Percentiles rank a stretch among this genome's conserved stretches.
These are phyloP conservation scores for Venturia carpophila DNA, from an alignment of 2,329 filamentous ascomycete species.

Conservation along the genomic window DNA sequence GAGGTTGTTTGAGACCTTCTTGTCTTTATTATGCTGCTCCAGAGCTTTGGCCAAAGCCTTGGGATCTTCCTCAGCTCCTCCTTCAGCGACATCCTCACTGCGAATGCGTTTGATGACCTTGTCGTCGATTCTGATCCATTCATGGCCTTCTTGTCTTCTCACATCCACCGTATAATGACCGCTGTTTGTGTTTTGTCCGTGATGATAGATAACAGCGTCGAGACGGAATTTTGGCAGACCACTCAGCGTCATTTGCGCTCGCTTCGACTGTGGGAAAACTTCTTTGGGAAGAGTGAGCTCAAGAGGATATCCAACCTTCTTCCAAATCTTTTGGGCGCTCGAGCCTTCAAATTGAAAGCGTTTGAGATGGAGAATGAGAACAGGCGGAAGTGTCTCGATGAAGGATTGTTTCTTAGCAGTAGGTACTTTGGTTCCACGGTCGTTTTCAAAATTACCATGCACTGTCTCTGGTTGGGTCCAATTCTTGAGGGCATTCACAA, in stretches of 20 bases:
- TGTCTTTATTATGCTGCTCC: conserved; percentile 56
- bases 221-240: conserved; percentile 77
- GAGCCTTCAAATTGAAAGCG: conserved; percentile 91
- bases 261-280: conserved; percentile 69
- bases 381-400: conserved; percentile 82
- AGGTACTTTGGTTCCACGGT: conserved; percentile 64
- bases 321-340: conserved; percentile 94
- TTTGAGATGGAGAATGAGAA: conserved; percentile 91
- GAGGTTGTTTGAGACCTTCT: conserved; percentile 54
- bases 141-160: conserved; percentile 82
- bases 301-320: conserved; percentile 90
- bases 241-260: conserved; percentile 56
- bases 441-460: conserved; percentile 74
- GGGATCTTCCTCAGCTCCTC: conserved; percentile 70
- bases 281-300: conserved; percentile 91
- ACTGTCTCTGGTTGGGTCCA: conserved; percentile 78
- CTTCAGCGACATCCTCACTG: conserved; percentile 82
- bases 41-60: conserved; percentile 57
- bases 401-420: conserved; percentile 87
- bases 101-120: conserved; percentile 79
- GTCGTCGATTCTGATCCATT: conserved; percentile 95
- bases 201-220: conserved; percentile 89
- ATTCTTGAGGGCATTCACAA: conserved; percentile 80
- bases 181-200: conserved; percentile 91
- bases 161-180: conserved; percentile 99